These are phyloP conservation scores for Plasmodium relictum DNA, from an alignment of 169 alveolate species.

Conservation along the genomic window DNA sequence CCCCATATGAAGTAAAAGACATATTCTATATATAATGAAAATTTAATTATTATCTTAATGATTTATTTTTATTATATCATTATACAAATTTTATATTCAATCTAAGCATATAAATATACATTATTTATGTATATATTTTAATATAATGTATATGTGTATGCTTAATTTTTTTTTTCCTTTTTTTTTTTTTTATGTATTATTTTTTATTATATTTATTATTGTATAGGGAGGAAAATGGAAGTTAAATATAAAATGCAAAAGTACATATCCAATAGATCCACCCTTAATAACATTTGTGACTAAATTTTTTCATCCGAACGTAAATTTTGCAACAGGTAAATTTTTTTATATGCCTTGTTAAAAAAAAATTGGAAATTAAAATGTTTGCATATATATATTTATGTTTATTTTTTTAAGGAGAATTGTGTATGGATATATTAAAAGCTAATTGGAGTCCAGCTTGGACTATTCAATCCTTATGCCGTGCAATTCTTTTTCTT, in stretches of 20 bases:
- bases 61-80: no score
- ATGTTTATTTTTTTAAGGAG: slow-evolving; percentile 85
- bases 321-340: slow-evolving; percentile 94
- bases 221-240: slow-evolving; percentile 91
- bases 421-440: slow-evolving; percentile 94
- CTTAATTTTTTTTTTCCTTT: neutral
- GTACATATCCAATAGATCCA: slow-evolving; percentile 95
- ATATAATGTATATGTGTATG: neutral
- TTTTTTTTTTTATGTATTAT: slow-evolving; percentile 9
- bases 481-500: slow-evolving; percentile 93
- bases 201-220: neutral
- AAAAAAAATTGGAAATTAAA: neutral
- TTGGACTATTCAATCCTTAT: slow-evolving; percentile 95
- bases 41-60: no score
- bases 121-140: neutral
- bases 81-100: slow-evolving; percentile 5
- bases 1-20: slow-evolving; percentile 92
- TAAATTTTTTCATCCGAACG: slow-evolving; percentile 97
- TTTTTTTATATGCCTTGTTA: neutral
- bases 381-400: slow-evolving; percentile 1
- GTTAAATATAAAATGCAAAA: slow-evolving; percentile 90
- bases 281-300: slow-evolving; percentile 95
- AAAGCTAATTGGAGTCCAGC: slow-evolving; percentile 97
- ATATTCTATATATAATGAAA: neutral
- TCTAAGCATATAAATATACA: neutral